A percentile compares a stretch with the other conserved stretches of the same genome.
Conservation (phyloP, 2,329 filamentous ascomycete species). For the Penicillium sp. region DNA sequence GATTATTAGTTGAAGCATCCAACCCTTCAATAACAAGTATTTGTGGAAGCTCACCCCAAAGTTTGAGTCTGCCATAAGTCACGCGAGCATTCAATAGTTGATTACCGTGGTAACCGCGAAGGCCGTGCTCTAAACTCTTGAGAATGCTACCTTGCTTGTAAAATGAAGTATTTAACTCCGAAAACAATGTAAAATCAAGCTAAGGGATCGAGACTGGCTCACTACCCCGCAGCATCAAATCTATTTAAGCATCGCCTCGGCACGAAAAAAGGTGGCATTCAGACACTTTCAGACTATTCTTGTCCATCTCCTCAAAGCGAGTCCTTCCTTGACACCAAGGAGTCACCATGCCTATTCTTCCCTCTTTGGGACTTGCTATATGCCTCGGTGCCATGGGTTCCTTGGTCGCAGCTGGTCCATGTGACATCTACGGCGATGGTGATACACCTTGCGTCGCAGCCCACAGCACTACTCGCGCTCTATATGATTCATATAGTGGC, state of each 20-base stretch:
- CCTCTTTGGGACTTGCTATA: constrained; percentile 29
- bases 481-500: constrained; percentile 60
- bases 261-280: not conserved
- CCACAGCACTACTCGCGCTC: constrained; percentile 66
- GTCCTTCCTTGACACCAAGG: not conserved
- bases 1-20: constrained; percentile 1
- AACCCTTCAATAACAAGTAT: not conserved
- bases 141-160: constrained; percentile 5
- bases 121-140: not conserved
- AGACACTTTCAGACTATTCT: not conserved
- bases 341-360: not conserved
- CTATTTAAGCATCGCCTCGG: constrained; percentile 4
- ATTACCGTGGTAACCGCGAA: not conserved
- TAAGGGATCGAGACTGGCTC: not conserved
- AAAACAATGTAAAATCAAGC: not conserved
- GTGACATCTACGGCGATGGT: constrained; percentile 64
- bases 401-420: constrained; percentile 59
- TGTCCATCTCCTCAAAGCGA: not conserved
- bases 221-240: constrained; percentile 7
- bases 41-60: not conserved
- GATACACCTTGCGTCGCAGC: constrained; percentile 66
- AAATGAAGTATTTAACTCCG: constrained; percentile 3
- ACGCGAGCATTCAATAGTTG: not conserved
- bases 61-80: not conserved
- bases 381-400: constrained; percentile 42